Percentiles rank a stretch among this genome's conserved stretches.
These are phyloP conservation scores for Ascobolus immersus DNA, from an alignment of 495 filamentous ascomycete species.

Conservation along the genomic window DNA sequence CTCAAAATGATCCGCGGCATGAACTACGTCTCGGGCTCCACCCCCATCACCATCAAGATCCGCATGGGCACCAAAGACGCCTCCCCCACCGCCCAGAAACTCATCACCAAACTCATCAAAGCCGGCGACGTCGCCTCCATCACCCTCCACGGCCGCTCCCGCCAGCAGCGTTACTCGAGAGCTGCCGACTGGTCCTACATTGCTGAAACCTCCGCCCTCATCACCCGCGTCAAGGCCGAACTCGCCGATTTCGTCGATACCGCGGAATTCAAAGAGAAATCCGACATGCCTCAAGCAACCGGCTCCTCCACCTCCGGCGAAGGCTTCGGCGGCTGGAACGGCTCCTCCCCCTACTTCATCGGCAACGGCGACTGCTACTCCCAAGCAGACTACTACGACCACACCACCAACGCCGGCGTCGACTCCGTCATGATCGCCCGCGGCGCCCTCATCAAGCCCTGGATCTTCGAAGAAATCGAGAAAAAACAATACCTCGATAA, in stretches of 20 bases:
- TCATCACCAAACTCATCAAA: conserved; percentile 58
- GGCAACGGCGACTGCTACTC: conserved; percentile 95
- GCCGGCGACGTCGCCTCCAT: conserved; percentile 75
- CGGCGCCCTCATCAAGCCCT: conserved; percentile 84
- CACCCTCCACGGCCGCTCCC: conserved; percentile 74
- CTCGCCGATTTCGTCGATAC: conserved; percentile 45
- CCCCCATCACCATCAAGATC: conserved; percentile 83
- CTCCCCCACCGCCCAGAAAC: conserved; percentile 50
- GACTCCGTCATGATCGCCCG: conserved; percentile 80
- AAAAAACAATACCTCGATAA: conserved; percentile 86
- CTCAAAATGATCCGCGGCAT: conserved; percentile 84
- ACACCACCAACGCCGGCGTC: conserved; percentile 49
- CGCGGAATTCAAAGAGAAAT: conserved; percentile 41
- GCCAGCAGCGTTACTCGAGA: conserved; percentile 80
- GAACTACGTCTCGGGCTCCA: conserved; percentile 66
- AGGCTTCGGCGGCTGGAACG: conserved; percentile 16
- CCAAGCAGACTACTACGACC: conserved; percentile 59
- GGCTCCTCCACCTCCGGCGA: neutral
- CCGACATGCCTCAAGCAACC: conserved; percentile 27
- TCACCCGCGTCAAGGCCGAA: conserved; percentile 47
- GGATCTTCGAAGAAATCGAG: conserved; percentile 92
- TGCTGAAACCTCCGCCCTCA: conserved; percentile 59
- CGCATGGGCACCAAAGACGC: conserved; percentile 70
- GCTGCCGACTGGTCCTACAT: conserved; percentile 85
- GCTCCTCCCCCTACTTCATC: conserved; percentile 54